Evolutionary conservation across 2,329 filamentous ascomycete genomes (phyloP), one percentile per base, ranked within the genome.

Genomic region (Thelonectria blattea): DNA sequence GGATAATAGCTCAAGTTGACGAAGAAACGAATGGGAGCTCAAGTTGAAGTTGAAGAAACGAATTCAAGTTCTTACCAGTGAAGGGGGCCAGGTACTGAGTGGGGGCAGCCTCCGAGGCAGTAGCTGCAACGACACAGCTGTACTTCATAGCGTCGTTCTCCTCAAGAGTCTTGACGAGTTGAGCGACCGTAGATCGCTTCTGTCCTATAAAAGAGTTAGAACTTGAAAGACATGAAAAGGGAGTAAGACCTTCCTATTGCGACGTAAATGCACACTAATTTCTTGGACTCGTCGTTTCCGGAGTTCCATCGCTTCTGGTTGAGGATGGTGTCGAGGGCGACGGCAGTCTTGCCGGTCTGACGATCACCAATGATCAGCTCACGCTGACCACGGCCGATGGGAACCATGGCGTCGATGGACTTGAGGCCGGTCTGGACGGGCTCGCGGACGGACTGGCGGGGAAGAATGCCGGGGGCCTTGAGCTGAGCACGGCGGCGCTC

Each of bases 71-170:
- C 48, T 42, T 76, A 81, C 90, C 93, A 48, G 93, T 94, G 87
- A 97, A 97, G 65, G 93, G 94, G 72, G 93, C 93, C 67, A 97
- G 84, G 80, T 96, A 97, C 82, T 97, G 93, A 56, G 97, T 86
- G 73, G 93, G 92, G 75, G 93, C 93, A 68, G 95, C 95, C 84
- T 99, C 95, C 58, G 95, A 98, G 73, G 95, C 95, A 65, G 95
- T 99, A 74, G 95, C 95, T 70, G 95, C 95, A 70, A 98, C 92
- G 68, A 99, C 80, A 70, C 97, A 88, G 70, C 85, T 89, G 88
- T 98, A 99, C 86, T 97, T 97, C 93, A 99, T 96, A 77, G 95
- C 93, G 74, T 98, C 93, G 81, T 97, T 97, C 90, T 98, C 94
- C 88, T 98, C 94, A 61, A 99, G 92, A 68, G 95, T 98, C 91